Evolutionary conservation across 2,329 filamentous ascomycete species (phyloP), one percentile per base, ranked within the genome.

Genomic region (Penicillium sp.): DNA sequence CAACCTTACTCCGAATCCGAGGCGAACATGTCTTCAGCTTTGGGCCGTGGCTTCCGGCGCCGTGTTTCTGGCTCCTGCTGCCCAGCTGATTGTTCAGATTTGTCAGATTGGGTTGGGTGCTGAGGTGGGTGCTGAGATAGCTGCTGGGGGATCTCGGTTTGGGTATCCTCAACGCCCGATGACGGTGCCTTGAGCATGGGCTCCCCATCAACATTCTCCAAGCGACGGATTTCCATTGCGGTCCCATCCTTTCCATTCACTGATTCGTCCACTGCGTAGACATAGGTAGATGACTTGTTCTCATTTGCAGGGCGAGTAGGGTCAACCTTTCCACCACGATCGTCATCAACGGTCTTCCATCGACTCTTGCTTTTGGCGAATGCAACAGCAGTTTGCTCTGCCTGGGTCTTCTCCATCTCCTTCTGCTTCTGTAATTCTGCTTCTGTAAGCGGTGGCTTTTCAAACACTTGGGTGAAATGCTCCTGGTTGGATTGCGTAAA

Each of bases 21-120:
- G 11, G 88, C 89, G 82, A 94, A 95, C 89, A 94, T 92, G 69
- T 94, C 90, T 63, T 89, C 89, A 5, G 90, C 89, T 63, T 86
- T 85, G 73, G 90, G 88, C 59, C 88, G 82, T 68, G 83, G 88
- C 64, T 83, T 74, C 79, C 61, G 78, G 68, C 55, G 69, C 8
- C 63, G 58, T 57, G 66, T 69, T 60, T 46, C 68, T 65, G 52
- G 61, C 63, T 31, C 58, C 60, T 22, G 54, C 52, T 55, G 68
- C 56, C 53, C 61, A 56, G 31, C 56, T 50, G 59, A 52, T 50
- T 65, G 65, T 59, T 55, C 55, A 24, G 60, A 56, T 48, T 59
- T 58, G 61, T 69, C 40, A 34, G 59, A 20, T 35, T 31, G 14
- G 14, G 20, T 43, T 38, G 42, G 9, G 47, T 40, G 42, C 35